Evolutionary conservation across 306 rosid genomes (phyloP).

Genomic region (cucumber (Cucumis sativus)): DNA sequence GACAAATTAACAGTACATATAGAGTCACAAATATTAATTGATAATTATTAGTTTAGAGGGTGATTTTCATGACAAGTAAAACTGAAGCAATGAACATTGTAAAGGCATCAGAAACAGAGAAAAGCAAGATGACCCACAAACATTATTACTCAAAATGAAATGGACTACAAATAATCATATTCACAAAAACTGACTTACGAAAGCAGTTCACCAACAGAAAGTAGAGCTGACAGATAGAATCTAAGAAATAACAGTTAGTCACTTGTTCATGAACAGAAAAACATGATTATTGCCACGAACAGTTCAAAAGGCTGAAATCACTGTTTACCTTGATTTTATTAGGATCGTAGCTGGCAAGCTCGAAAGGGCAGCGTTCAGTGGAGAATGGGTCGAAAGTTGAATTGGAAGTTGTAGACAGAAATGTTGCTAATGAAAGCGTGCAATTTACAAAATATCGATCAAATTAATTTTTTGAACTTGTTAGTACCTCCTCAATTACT

Average conservation of each 20-base stretch:
- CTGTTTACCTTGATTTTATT: background rate
- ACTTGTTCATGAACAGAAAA: background rate
- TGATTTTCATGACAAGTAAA: background rate
- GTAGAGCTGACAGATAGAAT: background rate
- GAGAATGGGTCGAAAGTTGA: background rate
- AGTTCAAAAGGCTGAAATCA: background rate
- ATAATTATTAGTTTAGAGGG: background rate
- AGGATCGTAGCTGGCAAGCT: background rate
- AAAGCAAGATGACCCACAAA: background rate
- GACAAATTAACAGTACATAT: background rate
- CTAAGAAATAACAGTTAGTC: background rate
- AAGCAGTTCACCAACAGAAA: background rate
- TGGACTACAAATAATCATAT: background rate
- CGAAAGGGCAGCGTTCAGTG: background rate
- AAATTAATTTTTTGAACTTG: background rate
- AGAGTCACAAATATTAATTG: background rate
- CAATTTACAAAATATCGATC: background rate
- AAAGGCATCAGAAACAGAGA: background rate
- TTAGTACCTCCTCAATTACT: background rate
- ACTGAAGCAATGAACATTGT: background rate
- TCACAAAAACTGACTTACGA: background rate
- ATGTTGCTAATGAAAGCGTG: background rate
- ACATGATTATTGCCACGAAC: background rate
- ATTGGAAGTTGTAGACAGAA: background rate
- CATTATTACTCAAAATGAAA: background rate